phyloP scores from a whole-genome alignment of 106 monocot species.

The Hemerocallis citrina region DNA sequence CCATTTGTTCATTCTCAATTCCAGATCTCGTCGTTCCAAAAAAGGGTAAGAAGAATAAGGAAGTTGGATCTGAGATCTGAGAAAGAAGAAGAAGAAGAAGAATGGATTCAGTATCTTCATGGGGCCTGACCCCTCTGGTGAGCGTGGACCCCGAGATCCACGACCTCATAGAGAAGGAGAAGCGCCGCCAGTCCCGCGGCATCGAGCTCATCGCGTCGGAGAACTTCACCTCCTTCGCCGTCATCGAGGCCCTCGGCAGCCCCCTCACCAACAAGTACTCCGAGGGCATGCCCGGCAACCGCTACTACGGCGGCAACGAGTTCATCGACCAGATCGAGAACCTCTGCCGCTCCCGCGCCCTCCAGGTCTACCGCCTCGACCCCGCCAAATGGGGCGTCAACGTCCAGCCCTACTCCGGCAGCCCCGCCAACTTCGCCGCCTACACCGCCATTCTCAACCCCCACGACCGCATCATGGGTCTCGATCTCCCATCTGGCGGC shows the following conservation, averaged over 20 bases:
- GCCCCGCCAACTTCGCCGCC: slow-evolving; percentile 55
- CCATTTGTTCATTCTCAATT: no score
- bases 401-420: slow-evolving; percentile 43
- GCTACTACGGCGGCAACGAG: slow-evolving; percentile 72
- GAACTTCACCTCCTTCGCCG: slow-evolving; percentile 84
- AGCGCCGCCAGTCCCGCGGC: slow-evolving; percentile 58
- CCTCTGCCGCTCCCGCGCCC: slow-evolving; percentile 59
- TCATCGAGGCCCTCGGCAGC: slow-evolving; percentile 70
- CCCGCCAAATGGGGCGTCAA: slow-evolving; percentile 62
- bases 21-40: no score
- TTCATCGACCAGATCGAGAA: slow-evolving; percentile 68
- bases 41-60: no score
- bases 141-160: slow-evolving; percentile 44
- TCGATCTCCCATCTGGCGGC: slow-evolving; percentile 64
- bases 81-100: no score
- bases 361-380: slow-evolving; percentile 54
- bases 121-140: slow-evolving; percentile 51
- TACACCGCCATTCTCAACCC: slow-evolving; percentile 61
- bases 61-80: no score
- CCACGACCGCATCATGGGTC: slow-evolving; percentile 63
- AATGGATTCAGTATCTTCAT: slow-evolving; percentile 42
- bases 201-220: slow-evolving; percentile 87
- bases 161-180: slow-evolving; percentile 75
- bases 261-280: slow-evolving; percentile 80
- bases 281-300: slow-evolving; percentile 76